These are phyloP conservation scores for Karstenula rhodostoma DNA, from an alignment of 2,329 filamentous ascomycete genomes.

Conservation along the genomic window DNA sequence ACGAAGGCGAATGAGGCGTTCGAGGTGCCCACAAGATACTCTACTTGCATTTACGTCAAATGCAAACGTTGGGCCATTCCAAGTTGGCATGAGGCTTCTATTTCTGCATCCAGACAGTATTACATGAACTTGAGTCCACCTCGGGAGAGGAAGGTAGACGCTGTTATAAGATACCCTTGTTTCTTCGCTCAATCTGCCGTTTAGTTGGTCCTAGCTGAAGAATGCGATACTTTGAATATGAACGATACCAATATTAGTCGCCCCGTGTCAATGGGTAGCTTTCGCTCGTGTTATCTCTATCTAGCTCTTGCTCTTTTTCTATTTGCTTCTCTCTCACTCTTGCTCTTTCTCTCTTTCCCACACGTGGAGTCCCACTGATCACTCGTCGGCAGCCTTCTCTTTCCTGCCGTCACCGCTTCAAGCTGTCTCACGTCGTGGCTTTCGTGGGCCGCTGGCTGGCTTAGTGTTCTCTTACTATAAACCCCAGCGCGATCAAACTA, in stretches of 20 bases:
- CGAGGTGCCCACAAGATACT: not conserved
- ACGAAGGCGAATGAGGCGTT: not conserved
- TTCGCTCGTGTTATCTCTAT: too few relatives aligned
- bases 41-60: not conserved
- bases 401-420: not conserved
- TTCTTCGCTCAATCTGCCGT: not conserved
- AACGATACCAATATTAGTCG: not conserved
- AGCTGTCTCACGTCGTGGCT: too few relatives aligned
- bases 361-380: not conserved
- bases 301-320: too few relatives aligned
- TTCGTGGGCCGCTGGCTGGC: too few relatives aligned
- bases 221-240: not conserved
- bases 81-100: not conserved
- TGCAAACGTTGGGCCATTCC: not conserved
- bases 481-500: too few relatives aligned
- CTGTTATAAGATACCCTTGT: not conserved
- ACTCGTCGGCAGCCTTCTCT: not conserved
- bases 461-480: too few relatives aligned
- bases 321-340: too few relatives aligned
- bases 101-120: not conserved
- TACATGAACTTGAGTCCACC: not conserved
- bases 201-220: not conserved
- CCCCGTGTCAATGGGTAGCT: too few relatives aligned
- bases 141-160: not conserved
- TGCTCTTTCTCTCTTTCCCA: not conserved